Conservation (phyloP, 176 grass and related monocot genomes). For the Melocanna baccifera region DNA sequence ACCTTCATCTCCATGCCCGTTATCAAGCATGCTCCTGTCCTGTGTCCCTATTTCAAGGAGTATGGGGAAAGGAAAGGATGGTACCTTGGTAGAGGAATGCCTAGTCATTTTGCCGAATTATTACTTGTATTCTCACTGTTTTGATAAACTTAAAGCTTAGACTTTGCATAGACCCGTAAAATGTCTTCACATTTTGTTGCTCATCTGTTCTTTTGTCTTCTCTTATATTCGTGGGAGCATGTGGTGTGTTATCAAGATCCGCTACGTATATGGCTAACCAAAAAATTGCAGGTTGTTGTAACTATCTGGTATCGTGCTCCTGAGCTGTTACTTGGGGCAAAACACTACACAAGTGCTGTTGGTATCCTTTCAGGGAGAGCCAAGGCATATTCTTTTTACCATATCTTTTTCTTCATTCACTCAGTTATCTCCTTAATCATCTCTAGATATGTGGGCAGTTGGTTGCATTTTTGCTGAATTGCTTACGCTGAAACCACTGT, state of each 20-base stretch:
- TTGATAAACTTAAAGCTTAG: slow-evolving; percentile 3
- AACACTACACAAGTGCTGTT: slow-evolving; percentile 97
- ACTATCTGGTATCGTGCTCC: slow-evolving; percentile 99
- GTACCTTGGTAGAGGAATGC: slow-evolving; percentile 19
- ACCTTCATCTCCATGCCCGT: background rate
- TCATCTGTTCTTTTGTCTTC: background rate
- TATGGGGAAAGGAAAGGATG: background rate
- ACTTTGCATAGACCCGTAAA: background rate
- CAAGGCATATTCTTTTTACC: slow-evolving; percentile 13
- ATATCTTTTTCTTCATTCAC: background rate
- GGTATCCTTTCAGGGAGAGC: slow-evolving; percentile 58
- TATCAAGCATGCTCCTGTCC: background rate
- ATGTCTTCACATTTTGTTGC: background rate
- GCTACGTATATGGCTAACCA: background rate
- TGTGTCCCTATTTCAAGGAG: slow-evolving; percentile 3
- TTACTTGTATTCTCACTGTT: background rate
- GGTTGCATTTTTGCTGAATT: slow-evolving; percentile 99
- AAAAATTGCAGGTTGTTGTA: slow-evolving; percentile 78
- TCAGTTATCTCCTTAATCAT: slow-evolving; percentile 41
- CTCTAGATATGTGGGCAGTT: slow-evolving; percentile 99
- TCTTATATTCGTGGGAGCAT: background rate
- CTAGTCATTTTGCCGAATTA: slow-evolving; percentile 5
- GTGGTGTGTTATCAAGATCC: background rate
- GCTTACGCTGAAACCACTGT: slow-evolving; percentile 90
- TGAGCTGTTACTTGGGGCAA: slow-evolving; percentile 86